A percentile compares a stretch with the other conserved stretches of the same genome.
phyloP scores from a whole-genome alignment of 805 yeast genomes.

The Yamadazyma sp. region DNA sequence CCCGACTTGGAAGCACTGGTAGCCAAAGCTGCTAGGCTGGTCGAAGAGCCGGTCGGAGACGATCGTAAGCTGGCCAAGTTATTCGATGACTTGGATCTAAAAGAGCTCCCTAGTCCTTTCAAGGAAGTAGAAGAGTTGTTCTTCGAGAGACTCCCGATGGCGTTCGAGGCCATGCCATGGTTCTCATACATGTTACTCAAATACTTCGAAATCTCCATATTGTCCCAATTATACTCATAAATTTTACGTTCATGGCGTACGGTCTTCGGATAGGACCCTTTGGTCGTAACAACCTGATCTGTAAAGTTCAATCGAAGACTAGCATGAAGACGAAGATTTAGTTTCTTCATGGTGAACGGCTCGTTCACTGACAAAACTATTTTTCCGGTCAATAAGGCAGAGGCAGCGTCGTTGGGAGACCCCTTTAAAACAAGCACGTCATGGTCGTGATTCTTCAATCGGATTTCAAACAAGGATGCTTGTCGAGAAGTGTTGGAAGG shows the following conservation, averaged over 20 bases:
- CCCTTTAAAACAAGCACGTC: constrained; percentile 86
- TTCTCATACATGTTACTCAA: constrained; percentile 32
- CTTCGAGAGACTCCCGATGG: constrained; percentile 27
- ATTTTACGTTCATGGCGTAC: constrained; percentile 57
- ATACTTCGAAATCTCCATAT: constrained; percentile 52
- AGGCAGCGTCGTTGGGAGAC: constrained; percentile 69
- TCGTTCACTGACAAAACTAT: constrained; percentile 76
- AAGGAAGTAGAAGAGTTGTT: constrained; percentile 47
- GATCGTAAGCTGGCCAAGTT: constrained; percentile 19
- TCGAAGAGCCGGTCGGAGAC: constrained; percentile 13
- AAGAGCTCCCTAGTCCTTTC: constrained; percentile 30
- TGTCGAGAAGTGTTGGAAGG: constrained; percentile 20
- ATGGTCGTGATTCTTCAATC: constrained; percentile 66
- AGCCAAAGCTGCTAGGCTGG: constrained; percentile 13
- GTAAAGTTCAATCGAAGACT: constrained; percentile 66
- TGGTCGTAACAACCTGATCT: constrained; percentile 49
- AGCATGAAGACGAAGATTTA: constrained; percentile 65
- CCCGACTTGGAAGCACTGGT: constrained; percentile 8
- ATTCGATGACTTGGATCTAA: constrained; percentile 37
- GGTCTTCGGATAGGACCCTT: constrained; percentile 48
- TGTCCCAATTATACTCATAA: constrained; percentile 80
- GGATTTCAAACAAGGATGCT: constrained; percentile 44
- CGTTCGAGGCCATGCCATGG: neutral
- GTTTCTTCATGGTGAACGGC: constrained; percentile 64
- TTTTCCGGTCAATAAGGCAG: constrained; percentile 73